phyloP scores from a whole-genome alignment of 106 monocot genomes.

The Ottelia alismoides region DNA sequence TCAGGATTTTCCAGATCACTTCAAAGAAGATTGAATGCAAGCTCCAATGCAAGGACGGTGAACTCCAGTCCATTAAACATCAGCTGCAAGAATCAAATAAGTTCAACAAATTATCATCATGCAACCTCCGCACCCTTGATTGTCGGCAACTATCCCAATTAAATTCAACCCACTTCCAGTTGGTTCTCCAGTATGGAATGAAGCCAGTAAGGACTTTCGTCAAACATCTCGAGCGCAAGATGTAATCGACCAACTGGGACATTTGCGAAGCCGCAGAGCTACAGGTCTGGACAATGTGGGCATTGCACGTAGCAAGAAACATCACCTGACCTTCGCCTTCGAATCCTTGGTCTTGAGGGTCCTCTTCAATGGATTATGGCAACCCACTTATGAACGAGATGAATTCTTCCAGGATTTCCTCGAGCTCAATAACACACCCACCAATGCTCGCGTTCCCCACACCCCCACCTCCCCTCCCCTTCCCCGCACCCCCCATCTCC shows the following conservation, averaged over 20 bases:
- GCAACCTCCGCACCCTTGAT: not conserved
- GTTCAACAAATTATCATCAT: constrained; percentile 1
- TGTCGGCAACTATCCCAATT: not conserved
- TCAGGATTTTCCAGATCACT: constrained; percentile 20
- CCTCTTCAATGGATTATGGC: constrained; percentile 12
- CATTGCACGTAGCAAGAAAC: not conserved
- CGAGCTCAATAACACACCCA: not conserved
- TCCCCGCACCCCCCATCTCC: too few species aligned
- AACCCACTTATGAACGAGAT: not conserved
- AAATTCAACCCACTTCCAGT: constrained; percentile 9
- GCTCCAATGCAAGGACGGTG: constrained; percentile 2
- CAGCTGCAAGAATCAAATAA: constrained; percentile 8
- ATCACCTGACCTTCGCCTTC: constrained; percentile 5
- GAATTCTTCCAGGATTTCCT: constrained; percentile 11
- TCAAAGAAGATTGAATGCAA: constrained; percentile 14
- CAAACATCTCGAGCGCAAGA: constrained; percentile 4
- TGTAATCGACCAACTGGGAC: constrained; percentile 16
- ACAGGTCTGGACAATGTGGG: constrained; percentile 2
- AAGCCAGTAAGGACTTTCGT: constrained; percentile 7
- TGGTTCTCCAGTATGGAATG: constrained; percentile 4
- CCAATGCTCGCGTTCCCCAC: too few species aligned
- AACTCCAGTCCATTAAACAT: not conserved
- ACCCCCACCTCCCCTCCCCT: too few species aligned
- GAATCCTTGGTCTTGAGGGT: constrained; percentile 12
- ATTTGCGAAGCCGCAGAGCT: constrained; percentile 1